Base-by-base conservation (phyloP, 495 filamentous ascomycete species). In the Ramalina intermedia region DNA sequence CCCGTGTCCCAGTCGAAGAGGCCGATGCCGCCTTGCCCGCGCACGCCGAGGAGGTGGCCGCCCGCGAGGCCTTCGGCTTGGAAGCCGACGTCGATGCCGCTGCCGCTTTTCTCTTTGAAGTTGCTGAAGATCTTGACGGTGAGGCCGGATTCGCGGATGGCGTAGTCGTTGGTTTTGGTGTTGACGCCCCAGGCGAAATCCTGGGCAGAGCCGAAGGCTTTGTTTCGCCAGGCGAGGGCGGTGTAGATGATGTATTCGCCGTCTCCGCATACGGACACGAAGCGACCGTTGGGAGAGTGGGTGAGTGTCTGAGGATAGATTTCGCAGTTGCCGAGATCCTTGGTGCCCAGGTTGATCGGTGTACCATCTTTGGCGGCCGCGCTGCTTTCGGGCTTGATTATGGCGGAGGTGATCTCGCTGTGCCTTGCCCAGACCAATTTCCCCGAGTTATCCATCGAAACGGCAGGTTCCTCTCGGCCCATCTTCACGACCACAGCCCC, bases 211-310 rank as follows among this genome's bases (percentile, higher is more conserved):
- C 91, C 91, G 59, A 96, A 99, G 7, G 87, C 87, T 70, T 96
- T 95, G 68, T 99, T 96, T 60, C 91, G 80, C 79, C 93, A 94
- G 8, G 91, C 91, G 41, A 96, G 75, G 51, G 91, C 88, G 13
- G 91, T 99, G 68, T 98, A 98, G 55, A 96, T 90, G 57, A 96
- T 96, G 63, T 94, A 96, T 60, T 99, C 91, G 27, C 91, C 91
- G 58, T 99, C 91, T 41, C 91, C 91, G 57, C 91, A 96, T 23
- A 96, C 85, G 7, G 93, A 88, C 21, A 96, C 91, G 51, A 96
- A 99, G 14, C 93, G 82, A 40, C 93, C 91, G 58, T 99, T 99
- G 3, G 91, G 83, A n/a, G 88, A 95, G 65, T 99, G 91, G 13
- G 85, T 73, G 23, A 99, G 74, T 0, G 84, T 89, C 60, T 96